These are phyloP conservation scores for Auriscalpium orientale DNA, from an alignment of 768 basidiomycete species.

Conservation along the genomic window DNA sequence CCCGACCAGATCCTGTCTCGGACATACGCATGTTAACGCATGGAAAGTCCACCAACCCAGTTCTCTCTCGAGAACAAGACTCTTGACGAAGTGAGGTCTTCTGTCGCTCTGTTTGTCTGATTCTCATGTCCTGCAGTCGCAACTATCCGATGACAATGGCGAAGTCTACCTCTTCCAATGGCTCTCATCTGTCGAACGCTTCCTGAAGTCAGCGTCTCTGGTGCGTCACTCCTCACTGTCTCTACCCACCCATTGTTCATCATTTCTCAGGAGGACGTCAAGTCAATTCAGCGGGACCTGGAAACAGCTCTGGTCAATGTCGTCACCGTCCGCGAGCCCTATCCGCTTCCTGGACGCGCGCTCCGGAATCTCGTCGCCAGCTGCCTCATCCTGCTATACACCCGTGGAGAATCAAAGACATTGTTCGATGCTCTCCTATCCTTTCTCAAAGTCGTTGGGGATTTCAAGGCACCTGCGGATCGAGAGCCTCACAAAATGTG, in stretches of 20 bases:
- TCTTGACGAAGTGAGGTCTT: slow-evolving; percentile 9
- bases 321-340: slow-evolving; percentile 52
- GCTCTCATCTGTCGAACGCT: slow-evolving; percentile 61
- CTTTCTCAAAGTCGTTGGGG: slow-evolving; percentile 67
- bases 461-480: slow-evolving; percentile 57
- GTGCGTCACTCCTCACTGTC: slow-evolving; percentile 34
- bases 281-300: slow-evolving; percentile 50
- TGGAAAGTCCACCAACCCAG: slow-evolving; percentile 5
- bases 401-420: slow-evolving; percentile 72
- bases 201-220: slow-evolving; percentile 37
- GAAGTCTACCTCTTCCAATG: slow-evolving; percentile 83
- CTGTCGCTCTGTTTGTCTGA: background rate
- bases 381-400: slow-evolving; percentile 70
- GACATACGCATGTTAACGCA: background rate
- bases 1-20: background rate
- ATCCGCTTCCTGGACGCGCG: slow-evolving; percentile 84
- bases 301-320: slow-evolving; percentile 63
- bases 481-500: slow-evolving; percentile 59
- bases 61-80: slow-evolving; percentile 12
- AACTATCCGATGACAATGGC: slow-evolving; percentile 64
- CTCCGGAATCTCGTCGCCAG: slow-evolving; percentile 71
- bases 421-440: slow-evolving; percentile 82
- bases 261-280: slow-evolving; percentile 51
- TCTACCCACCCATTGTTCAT: background rate
- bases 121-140: slow-evolving; percentile 36